A percentile compares a stretch with the other conserved stretches of the same genome.
Evolutionary conservation across 495 filamentous ascomycete genomes (phyloP).

Genomic region (Podospora pseudocomata): DNA sequence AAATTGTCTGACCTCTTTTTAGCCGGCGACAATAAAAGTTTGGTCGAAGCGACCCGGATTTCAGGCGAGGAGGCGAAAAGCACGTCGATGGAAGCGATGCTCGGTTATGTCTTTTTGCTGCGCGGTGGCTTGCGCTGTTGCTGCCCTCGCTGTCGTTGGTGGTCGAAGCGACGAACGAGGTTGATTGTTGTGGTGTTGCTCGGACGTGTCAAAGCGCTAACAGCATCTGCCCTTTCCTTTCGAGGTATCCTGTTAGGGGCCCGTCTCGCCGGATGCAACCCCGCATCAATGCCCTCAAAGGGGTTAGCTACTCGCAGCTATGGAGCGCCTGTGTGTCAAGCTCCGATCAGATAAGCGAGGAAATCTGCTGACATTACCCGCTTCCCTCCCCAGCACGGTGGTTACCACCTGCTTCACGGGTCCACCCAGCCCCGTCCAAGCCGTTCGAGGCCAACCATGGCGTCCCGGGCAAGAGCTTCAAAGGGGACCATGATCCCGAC

Average conservation of each 20-base stretch:
- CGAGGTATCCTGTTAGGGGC: background rate
- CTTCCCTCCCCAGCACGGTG: background rate
- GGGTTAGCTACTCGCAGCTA: background rate
- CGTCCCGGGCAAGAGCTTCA: background rate
- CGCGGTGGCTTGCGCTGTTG: background rate
- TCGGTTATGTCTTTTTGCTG: background rate
- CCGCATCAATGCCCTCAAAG: background rate
- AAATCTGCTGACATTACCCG: background rate
- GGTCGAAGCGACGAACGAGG: conserved; percentile 2
- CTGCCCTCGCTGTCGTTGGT: background rate
- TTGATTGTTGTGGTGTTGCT: background rate
- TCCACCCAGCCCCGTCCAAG: background rate
- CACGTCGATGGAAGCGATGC: conserved; percentile 1
- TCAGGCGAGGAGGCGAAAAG: conserved; percentile 1
- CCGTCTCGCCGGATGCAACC: background rate
- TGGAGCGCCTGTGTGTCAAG: background rate
- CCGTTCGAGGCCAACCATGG: background rate
- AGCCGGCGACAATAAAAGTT: background rate
- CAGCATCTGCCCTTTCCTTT: background rate
- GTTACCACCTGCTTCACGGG: background rate
- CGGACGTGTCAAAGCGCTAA: background rate
- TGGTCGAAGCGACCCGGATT: background rate
- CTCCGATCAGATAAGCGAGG: conserved; percentile 3
- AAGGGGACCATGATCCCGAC: background rate
- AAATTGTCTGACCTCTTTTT: background rate